Percentiles rank a stretch among this genome's conserved stretches.
phyloP scores from a whole-genome alignment of 371 early-diverging fungal species.

The Mucor plumbeus region DNA sequence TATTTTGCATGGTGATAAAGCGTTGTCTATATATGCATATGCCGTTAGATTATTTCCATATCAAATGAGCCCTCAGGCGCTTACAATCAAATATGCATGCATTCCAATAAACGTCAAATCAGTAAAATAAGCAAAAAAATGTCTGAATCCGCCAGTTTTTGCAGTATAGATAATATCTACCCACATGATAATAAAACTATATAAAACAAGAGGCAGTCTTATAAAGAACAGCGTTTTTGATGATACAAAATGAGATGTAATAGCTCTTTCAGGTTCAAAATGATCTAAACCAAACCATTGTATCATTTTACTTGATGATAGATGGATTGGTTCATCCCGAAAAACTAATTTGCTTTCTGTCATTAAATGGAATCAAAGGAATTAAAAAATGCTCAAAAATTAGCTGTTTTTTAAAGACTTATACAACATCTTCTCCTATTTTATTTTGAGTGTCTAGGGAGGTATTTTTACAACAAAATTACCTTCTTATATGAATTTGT shows the following conservation, averaged over 20 bases:
- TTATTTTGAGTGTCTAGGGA: not conserved
- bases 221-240: constrained; percentile 48
- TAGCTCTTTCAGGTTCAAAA: constrained; percentile 60
- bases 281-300: constrained; percentile 55
- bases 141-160: constrained; percentile 20
- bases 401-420: not conserved
- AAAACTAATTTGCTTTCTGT: constrained; percentile 5
- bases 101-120: constrained; percentile 60
- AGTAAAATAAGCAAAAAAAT: constrained; percentile 59
- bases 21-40: constrained; percentile 20
- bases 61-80: not conserved
- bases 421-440: not conserved
- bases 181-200: constrained; percentile 48
- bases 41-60: not conserved
- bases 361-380: not conserved
- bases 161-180: constrained; percentile 41
- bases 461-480: not conserved
- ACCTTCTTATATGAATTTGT: not conserved
- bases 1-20: constrained; percentile 44
- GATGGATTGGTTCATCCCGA: constrained; percentile 24
- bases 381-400: not conserved
- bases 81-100: constrained; percentile 55
- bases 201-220: constrained; percentile 41
- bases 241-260: constrained; percentile 59
- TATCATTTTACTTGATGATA: constrained; percentile 30